Evolutionary conservation across 768 basidiomycete species (phyloP), one percentile per base, ranked within the genome.

Genomic region (Tricholoma saponaceum): DNA sequence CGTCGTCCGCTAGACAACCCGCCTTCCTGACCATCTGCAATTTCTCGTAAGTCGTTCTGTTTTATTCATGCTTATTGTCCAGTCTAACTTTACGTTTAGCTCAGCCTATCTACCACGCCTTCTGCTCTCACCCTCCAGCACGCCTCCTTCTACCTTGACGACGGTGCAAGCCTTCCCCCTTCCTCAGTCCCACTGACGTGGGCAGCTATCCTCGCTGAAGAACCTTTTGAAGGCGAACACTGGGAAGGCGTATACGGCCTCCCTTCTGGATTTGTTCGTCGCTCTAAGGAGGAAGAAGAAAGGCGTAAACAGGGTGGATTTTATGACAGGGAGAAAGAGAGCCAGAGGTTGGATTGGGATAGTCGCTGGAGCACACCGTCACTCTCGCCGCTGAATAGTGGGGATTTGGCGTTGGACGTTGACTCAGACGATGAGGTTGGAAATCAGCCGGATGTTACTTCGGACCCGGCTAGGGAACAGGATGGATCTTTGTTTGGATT

Each of bases 201-300:
- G 92, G 76, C 79, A 58, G 79, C 84, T n/a, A 92, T 94, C 52
- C 78, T 93, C 14, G 80, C 80, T 0, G 90, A 91, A 64, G 91
- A 92, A 56, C 89, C 90, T 3, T 89, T 90, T 59, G 88, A 92
- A 69, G 92, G 89, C 14, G 84, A 92, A 59, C 91, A 92, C 64
- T 92, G 90, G 90, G 82, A 89, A 65, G 88, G 88, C 0, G 81
- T 82, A n/a, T 83, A 82, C 60, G 85, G 78, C 7, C 57, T 78
- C 23, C 79, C 81, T 25, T 68, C 76, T n/a, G 81, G 83, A 12
- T 71, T 67, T 54, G 64, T 69, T 26, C 64, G 63, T 14, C 62
- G 59, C 14, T 10, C 57, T 8, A 32, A 59, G 14, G 67, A 76
- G 6, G 73, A 76, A 50, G 70, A 75, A 32, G 75, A 76, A 67